Percentiles rank a stretch among this genome's conserved stretches.
Evolutionary conservation across 306 rosid species (phyloP).

Genomic region (Vigna nakashimae): DNA sequence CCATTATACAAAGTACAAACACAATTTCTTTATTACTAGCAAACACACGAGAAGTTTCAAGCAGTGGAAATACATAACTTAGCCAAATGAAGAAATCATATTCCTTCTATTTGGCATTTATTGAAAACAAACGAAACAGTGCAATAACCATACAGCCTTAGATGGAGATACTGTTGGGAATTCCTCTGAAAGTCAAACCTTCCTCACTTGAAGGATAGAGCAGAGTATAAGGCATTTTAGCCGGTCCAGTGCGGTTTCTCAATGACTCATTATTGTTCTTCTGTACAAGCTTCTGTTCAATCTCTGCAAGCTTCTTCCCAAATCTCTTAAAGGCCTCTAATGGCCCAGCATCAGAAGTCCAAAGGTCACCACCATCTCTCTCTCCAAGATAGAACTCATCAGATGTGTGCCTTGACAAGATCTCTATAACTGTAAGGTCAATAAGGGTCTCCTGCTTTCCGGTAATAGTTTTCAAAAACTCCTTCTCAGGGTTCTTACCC

Average conservation of each 20-base stretch:
- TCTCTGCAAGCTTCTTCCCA: slow-evolving; percentile 34
- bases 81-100: neutral
- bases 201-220: slow-evolving; percentile 62
- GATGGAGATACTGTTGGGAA: slow-evolving; percentile 73
- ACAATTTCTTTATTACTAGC: neutral
- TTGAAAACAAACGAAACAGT: neutral
- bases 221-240: slow-evolving; percentile 68
- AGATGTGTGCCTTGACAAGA: slow-evolving; percentile 67
- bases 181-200: slow-evolving; percentile 72
- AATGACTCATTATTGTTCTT: slow-evolving; percentile 19
- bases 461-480: slow-evolving; percentile 61
- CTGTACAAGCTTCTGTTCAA: slow-evolving; percentile 15
- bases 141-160: neutral
- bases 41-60: neutral
- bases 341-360: slow-evolving; percentile 43
- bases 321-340: slow-evolving; percentile 43
- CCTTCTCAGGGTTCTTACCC: slow-evolving; percentile 52
- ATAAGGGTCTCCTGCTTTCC: slow-evolving; percentile 56
- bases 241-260: slow-evolving; percentile 48
- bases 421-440: slow-evolving; percentile 61
- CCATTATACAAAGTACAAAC: neutral
- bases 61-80: neutral
- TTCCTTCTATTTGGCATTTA: slow-evolving; percentile 17
- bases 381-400: slow-evolving; percentile 63
- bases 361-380: slow-evolving; percentile 41